phyloP scores from a whole-genome alignment of 2,329 filamentous ascomycete genomes.

The Trichoderma sp. region DNA sequence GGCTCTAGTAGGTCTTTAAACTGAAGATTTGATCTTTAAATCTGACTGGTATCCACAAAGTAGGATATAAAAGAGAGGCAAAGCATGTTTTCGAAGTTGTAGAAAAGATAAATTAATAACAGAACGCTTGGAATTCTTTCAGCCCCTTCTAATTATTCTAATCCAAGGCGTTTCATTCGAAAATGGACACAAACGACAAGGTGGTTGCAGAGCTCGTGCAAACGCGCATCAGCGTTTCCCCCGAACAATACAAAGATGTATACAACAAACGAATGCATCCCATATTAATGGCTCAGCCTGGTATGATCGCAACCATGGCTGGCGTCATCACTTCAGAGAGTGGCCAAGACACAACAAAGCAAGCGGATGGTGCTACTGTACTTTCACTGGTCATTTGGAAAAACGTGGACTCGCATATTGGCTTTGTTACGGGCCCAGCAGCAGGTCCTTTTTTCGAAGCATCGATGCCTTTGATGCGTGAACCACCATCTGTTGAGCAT shows the following conservation, averaged over 20 bases:
- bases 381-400: conserved; percentile 13
- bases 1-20: background rate
- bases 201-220: conserved; percentile 17
- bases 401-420: background rate
- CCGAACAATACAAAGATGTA: background rate
- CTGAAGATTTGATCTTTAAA: background rate
- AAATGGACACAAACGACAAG: background rate
- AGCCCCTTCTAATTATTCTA: background rate
- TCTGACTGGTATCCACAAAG: background rate
- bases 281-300: background rate
- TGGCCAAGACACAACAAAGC: background rate
- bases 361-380: background rate
- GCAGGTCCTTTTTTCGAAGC: conserved; percentile 5
- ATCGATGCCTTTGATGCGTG: background rate
- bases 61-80: background rate
- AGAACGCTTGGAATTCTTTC: too few relatives aligned
- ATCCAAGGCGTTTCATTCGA: background rate
- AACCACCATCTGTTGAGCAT: conserved; percentile 8
- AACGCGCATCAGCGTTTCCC: background rate
- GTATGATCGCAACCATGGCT: background rate
- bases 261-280: conserved; percentile 3
- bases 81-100: background rate
- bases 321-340: background rate
- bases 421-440: background rate
- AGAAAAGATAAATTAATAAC: background rate